phyloP scores from a whole-genome alignment of 1,284 basidiomycete species.

The Peniophora sp. region DNA sequence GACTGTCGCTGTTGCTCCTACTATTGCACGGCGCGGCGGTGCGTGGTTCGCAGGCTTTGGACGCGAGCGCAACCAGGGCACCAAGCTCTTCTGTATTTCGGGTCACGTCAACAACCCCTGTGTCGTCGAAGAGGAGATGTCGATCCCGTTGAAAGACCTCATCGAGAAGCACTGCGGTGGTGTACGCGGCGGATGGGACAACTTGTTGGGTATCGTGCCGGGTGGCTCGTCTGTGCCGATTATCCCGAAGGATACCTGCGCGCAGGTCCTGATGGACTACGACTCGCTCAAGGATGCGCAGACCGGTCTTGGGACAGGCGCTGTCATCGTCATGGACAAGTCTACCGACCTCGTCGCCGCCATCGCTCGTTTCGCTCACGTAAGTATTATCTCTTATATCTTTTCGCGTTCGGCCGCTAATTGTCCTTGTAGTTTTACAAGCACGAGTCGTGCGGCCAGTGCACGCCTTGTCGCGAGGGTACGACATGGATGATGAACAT shows the following conservation, averaged over 20 bases:
- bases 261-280: conserved; percentile 94
- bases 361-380: conserved; percentile 88
- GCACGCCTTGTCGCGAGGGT: conserved; percentile 93
- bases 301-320: conserved; percentile 93
- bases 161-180: conserved; percentile 97
- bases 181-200: conserved; percentile 92
- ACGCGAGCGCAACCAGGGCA: conserved; percentile 88
- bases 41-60: conserved; percentile 95
- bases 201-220: conserved; percentile 90
- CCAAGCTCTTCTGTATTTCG: conserved; percentile 93
- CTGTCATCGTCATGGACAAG: conserved; percentile 99
- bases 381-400: conserved; percentile 21
- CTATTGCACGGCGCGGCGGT: conserved; percentile 87
- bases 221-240: conserved; percentile 97
- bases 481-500: conserved; percentile 99
- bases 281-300: conserved; percentile 95
- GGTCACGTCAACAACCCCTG: conserved; percentile 99
- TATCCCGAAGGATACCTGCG: conserved; percentile 74
- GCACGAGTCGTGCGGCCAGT: conserved; percentile 98
- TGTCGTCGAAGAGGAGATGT: conserved; percentile 99
- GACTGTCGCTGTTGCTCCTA: conserved; percentile 95
- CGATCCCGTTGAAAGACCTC: conserved; percentile 89
- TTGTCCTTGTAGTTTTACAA: conserved; percentile 71
- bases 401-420: not conserved
- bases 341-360: conserved; percentile 89